Evolutionary conservation across 306 rosid species (phyloP).

Genomic region (Quercus gilva): DNA sequence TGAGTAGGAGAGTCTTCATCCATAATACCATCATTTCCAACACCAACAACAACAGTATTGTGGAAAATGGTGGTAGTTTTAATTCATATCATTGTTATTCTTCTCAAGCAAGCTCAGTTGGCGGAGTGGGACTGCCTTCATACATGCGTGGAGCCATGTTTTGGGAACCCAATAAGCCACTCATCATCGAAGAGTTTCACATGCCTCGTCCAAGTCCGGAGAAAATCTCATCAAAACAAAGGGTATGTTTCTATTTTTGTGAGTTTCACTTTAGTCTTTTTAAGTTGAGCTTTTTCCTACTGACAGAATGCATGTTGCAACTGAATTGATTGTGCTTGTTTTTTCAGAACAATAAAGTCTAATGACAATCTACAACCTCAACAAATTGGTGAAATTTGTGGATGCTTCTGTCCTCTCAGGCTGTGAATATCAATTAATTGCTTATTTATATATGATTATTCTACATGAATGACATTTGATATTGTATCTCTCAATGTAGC

Average conservation of each 20-base stretch:
- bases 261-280: neutral
- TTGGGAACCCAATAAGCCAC: constrained; percentile 83
- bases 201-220: constrained; percentile 86
- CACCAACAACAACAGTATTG: neutral
- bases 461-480: constrained; percentile 7
- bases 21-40: too few relatives aligned
- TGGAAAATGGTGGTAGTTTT: neutral
- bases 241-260: constrained; percentile 29
- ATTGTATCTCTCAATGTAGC: constrained; percentile 43
- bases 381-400: too few relatives aligned
- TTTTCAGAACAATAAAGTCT: too few relatives aligned
- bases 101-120: constrained; percentile 18
- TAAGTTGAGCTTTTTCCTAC: neutral
- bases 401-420: neutral
- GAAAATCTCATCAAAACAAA: constrained; percentile 85
- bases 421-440: neutral
- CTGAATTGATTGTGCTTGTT: too few relatives aligned
- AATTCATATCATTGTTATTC: constrained; percentile 23
- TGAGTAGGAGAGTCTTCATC: too few relatives aligned
- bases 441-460: neutral
- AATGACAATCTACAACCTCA: too few relatives aligned
- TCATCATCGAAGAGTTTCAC: constrained; percentile 75
- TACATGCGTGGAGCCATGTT: constrained; percentile 80
- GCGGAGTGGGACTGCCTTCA: constrained; percentile 56
- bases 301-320: too few relatives aligned